Conservation (phyloP, 371 early-diverging fungal genomes). For the Paraphysoderma sedebokerense region DNA sequence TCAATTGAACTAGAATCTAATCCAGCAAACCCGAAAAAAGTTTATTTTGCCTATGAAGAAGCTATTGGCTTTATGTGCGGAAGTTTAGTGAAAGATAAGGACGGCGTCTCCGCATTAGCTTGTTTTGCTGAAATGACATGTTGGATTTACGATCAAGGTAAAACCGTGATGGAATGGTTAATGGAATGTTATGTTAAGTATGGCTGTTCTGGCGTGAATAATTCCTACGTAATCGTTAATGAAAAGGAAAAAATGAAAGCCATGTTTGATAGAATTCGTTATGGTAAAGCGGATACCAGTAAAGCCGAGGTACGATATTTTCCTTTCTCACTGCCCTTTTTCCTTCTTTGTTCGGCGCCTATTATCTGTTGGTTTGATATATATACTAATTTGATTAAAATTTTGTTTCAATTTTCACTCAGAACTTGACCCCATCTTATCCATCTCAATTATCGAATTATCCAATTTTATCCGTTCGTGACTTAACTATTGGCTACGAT, state of each 20-base stretch:
- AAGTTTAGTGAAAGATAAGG: constrained; percentile 63
- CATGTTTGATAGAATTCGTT: constrained; percentile 71
- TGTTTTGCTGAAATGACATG: constrained; percentile 65
- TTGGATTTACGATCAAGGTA: constrained; percentile 39
- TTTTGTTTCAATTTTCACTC: not conserved
- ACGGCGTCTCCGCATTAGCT: constrained; percentile 67
- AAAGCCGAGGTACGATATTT: not conserved
- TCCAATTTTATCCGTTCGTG: constrained; percentile 54
- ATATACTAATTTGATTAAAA: not conserved
- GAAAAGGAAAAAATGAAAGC: constrained; percentile 43
- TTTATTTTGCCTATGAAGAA: constrained; percentile 81
- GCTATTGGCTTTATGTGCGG: constrained; percentile 79
- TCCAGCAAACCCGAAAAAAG: constrained; percentile 10
- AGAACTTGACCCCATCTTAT: constrained; percentile 31
- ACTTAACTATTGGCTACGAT: constrained; percentile 80
- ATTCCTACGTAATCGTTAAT: constrained; percentile 75
- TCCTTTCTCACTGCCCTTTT: not conserved
- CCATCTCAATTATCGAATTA: constrained; percentile 50
- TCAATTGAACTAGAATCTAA: constrained; percentile 43
- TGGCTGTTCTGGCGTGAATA: constrained; percentile 69
- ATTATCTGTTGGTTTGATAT: constrained; percentile 4
- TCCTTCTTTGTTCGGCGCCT: constrained; percentile 5
- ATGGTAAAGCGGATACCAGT: constrained; percentile 3
- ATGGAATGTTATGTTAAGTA: constrained; percentile 61
- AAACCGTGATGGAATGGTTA: constrained; percentile 42